phyloP scores from a whole-genome alignment of 2,329 filamentous ascomycete species.

The Calonectria pteridis region DNA sequence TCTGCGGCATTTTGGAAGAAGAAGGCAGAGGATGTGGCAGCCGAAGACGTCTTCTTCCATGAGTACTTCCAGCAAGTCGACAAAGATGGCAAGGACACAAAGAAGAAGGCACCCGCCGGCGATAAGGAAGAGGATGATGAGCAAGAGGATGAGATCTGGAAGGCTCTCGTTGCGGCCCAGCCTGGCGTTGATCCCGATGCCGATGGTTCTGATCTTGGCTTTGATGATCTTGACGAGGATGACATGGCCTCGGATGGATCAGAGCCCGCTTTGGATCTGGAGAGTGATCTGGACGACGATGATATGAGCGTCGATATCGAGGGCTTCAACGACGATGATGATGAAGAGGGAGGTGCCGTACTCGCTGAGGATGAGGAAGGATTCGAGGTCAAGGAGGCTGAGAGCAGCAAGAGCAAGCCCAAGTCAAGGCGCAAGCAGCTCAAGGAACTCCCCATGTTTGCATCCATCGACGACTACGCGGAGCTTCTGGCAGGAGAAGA shows the following conservation, averaged over 20 bases:
- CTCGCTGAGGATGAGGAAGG: constrained; percentile 56
- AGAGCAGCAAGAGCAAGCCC: constrained; percentile 55
- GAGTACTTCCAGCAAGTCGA: constrained; percentile 88
- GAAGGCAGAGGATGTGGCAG: constrained; percentile 87
- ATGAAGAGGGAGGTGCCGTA: constrained; percentile 59
- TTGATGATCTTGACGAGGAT: constrained; percentile 63
- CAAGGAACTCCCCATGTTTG: constrained; percentile 92
- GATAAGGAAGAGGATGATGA: constrained; percentile 68
- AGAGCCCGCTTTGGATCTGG: constrained; percentile 50
- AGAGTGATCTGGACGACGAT: constrained; percentile 62
- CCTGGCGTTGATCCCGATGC: constrained; percentile 69
- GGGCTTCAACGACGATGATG: constrained; percentile 58
- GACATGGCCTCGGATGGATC: constrained; percentile 62
- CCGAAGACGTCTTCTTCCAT: constrained; percentile 98
- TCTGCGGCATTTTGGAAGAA: constrained; percentile 91
- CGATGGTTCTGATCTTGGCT: constrained; percentile 65
- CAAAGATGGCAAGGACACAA: constrained; percentile 67
- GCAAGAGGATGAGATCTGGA: constrained; percentile 88
- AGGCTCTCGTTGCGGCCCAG: constrained; percentile 84
- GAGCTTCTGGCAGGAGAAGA: constrained; percentile 82
- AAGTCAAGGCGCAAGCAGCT: constrained; percentile 82
- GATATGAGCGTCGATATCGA: constrained; percentile 55
- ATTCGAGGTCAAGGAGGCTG: constrained; percentile 73
- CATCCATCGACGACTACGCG: constrained; percentile 93
- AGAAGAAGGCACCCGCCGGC: constrained; percentile 60